Base-by-base conservation (phyloP, 805 yeast species). In the Wickerhamiella spandovensis region DNA sequence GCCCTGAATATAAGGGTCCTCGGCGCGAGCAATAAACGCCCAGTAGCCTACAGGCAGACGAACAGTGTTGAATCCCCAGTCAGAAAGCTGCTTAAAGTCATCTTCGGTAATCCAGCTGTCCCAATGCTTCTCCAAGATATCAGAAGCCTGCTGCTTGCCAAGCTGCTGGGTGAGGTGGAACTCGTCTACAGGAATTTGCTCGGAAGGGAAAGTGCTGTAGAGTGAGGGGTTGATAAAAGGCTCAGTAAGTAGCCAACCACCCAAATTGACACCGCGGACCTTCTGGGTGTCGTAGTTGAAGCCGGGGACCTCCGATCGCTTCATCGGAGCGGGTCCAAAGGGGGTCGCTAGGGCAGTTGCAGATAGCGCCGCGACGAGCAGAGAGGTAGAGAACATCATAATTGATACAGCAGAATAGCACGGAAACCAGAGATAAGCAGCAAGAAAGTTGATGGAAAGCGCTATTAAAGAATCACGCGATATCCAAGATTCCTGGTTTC, bases 1-100 rank as follows among this genome's bases (percentile, higher is more conserved):
- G 32, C 97, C 97, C 61, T 75, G 78, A 32, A 87, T 92, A 60
- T 86, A 89, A 2, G 97, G 95, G 64, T 89, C 97, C 49, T 70
- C 71, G 20, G 71, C 75, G 44, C 77, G 69, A 7, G 66, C 61
- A 46, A 72, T 62, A 64, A 84, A 86, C 9, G 95, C 95, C 97
- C 97, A 90, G 69, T 89, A 89, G 10, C 96, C 96, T 50, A 89
- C 77, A 44, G 97, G 97, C 53, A 89, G 82, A 61, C 97, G 78
- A 20, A 87, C 95, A 56, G 82, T 72, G 67, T 89, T 90, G 55
- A 89, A 48, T 2, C 61, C 61, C 58, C 59, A 58, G 20, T 41
- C 35, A 3, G 53, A 72, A 48, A 89, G 84, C 49, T 70, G 62
- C 47, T 66, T 56, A 59, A 90, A 81, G 64, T 89, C 96, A 21